Conservation (phyloP, 1,139 yeast genomes). For the Protomyces inouyei region DNA sequence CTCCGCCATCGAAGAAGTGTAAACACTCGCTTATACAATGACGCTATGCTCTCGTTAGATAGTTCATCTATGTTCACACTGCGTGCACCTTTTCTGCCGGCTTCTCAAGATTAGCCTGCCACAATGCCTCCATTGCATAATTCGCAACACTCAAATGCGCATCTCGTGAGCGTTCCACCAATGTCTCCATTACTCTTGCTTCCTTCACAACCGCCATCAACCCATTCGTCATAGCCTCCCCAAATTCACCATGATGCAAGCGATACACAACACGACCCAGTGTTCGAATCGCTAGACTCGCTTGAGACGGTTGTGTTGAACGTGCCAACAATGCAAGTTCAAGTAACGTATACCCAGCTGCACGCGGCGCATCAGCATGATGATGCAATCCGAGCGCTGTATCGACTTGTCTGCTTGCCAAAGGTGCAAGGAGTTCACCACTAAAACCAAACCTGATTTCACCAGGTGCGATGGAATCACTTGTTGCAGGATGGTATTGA, state of each 20-base stretch:
- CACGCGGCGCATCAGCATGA: slow-evolving; percentile 73
- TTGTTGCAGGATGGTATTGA: slow-evolving; percentile 35
- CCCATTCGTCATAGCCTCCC: slow-evolving; percentile 54
- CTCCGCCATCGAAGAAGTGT: slow-evolving; percentile 8
- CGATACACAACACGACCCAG: slow-evolving; percentile 82
- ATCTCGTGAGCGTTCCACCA: slow-evolving; percentile 73
- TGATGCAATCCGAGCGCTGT: slow-evolving; percentile 77
- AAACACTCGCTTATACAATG: no score
- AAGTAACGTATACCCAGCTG: slow-evolving; percentile 85
- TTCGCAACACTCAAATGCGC: slow-evolving; percentile 56
- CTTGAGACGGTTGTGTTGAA: slow-evolving; percentile 76
- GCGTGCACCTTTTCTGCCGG: background rate
- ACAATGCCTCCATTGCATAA: slow-evolving; percentile 86
- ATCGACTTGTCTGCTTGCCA: slow-evolving; percentile 45
- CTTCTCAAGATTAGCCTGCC: slow-evolving; percentile 69
- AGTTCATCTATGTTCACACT: background rate
- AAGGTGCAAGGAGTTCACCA: slow-evolving; percentile 66
- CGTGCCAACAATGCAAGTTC: slow-evolving; percentile 78
- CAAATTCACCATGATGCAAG: slow-evolving; percentile 55
- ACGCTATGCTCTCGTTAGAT: background rate
- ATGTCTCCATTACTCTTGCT: slow-evolving; percentile 61
- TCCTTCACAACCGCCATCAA: slow-evolving; percentile 71
- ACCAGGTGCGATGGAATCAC: slow-evolving; percentile 40
- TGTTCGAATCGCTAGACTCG: slow-evolving; percentile 80
- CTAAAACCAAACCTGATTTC: slow-evolving; percentile 81